These are phyloP conservation scores for Xerocomellus chrysenteron DNA, from an alignment of 768 basidiomycete genomes.

Conservation along the genomic window DNA sequence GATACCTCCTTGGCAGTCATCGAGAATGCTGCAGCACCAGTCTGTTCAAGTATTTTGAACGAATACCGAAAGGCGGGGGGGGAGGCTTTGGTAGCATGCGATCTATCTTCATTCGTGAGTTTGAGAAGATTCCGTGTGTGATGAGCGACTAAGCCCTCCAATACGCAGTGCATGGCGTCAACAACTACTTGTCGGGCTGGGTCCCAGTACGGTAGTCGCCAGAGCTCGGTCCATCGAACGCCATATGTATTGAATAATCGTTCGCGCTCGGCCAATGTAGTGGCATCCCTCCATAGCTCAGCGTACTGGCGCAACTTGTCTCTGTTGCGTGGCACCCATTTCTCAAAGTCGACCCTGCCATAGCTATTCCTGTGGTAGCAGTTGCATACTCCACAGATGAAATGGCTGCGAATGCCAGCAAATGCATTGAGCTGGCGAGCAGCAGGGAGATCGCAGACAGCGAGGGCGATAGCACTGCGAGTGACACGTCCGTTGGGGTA, in stretches of 20 bases:
- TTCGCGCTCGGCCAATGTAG: not conserved
- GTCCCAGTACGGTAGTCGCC: not conserved
- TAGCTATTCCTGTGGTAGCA: slow-evolving; percentile 17
- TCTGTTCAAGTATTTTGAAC: too few relatives aligned
- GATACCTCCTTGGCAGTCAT: too few relatives aligned
- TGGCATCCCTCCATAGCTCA: not conserved
- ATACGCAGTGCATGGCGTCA: not conserved
- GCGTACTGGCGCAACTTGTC: not conserved
- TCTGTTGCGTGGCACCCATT: slow-evolving; percentile 17
- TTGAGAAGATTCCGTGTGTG: too few relatives aligned
- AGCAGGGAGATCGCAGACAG: slow-evolving; percentile 39
- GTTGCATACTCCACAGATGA: slow-evolving; percentile 32
- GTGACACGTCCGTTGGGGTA: slow-evolving; percentile 20
- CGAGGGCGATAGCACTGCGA: slow-evolving; percentile 24
- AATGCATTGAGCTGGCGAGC: slow-evolving; percentile 25
- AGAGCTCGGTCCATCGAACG: not conserved
- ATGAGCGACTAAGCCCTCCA: not conserved
- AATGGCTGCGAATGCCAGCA: slow-evolving; percentile 16
- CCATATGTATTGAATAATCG: not conserved
- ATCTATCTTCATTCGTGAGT: too few relatives aligned
- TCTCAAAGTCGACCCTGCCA: slow-evolving; percentile 1
- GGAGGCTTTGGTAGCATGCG: too few relatives aligned
- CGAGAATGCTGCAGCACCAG: too few relatives aligned
- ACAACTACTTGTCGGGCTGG: not conserved
- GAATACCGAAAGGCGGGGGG: too few relatives aligned